A percentile compares a stretch with the other conserved stretches of the same genome.
Evolutionary conservation across 2,329 filamentous ascomycete genomes (phyloP).

Genomic region (Fusarium verrucosum): DNA sequence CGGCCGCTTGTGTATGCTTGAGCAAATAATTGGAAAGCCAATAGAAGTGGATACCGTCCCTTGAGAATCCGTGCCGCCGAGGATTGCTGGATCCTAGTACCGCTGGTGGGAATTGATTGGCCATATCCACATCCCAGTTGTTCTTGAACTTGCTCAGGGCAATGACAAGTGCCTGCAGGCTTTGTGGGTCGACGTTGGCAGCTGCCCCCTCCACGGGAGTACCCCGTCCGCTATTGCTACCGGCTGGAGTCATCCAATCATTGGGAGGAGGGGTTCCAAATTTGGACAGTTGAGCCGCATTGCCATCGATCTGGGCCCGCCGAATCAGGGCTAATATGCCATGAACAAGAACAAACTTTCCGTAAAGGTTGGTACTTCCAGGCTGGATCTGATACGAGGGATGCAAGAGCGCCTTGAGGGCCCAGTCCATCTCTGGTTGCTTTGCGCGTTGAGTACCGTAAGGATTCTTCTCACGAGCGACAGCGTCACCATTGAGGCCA

Average conservation of each 20-base stretch:
- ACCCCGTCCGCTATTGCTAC: conserved; percentile 55
- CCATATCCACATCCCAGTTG: conserved; percentile 76
- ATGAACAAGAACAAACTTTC: conserved; percentile 79
- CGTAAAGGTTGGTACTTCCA: conserved; percentile 74
- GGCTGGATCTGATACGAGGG: conserved; percentile 67
- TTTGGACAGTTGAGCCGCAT: conserved; percentile 48
- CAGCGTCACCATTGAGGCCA: conserved; percentile 67
- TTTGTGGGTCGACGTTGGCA: conserved; percentile 55
- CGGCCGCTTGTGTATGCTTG: conserved; percentile 63
- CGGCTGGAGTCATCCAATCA: conserved; percentile 63
- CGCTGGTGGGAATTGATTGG: conserved; percentile 69
- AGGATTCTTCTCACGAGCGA: conserved; percentile 65
- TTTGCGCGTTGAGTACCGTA: conserved; percentile 70
- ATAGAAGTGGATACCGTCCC: conserved; percentile 77
- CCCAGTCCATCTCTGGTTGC: conserved; percentile 71
- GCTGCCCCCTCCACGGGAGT: conserved; percentile 56
- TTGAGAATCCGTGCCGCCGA: conserved; percentile 73
- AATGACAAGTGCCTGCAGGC: conserved; percentile 59
- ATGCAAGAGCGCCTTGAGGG: conserved; percentile 69
- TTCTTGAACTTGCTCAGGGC: conserved; percentile 78
- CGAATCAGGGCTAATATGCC: conserved; percentile 70
- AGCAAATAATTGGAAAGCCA: conserved; percentile 75
- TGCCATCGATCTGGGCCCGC: conserved; percentile 54
- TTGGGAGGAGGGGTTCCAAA: conserved; percentile 66
- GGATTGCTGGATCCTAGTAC: conserved; percentile 58